A percentile compares a stretch with the other conserved stretches of the same genome.
Conservation (phyloP, 2,329 filamentous ascomycete genomes). For the Aspergillus ibericus region DNA sequence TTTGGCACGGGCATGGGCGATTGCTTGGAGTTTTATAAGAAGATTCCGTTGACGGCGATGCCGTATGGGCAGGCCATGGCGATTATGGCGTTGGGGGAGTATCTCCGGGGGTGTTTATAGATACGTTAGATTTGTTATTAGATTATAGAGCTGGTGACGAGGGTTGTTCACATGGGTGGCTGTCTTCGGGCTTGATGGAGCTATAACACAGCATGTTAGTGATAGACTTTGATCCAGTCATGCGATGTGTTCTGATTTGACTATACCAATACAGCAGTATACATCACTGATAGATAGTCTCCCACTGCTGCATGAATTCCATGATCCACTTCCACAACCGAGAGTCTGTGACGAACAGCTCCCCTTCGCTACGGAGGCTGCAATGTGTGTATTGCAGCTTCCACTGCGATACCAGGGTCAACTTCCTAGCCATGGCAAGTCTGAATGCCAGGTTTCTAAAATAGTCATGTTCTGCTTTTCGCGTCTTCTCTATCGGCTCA, state of each 20-base stretch:
- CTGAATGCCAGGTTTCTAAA: neutral
- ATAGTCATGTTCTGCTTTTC: neutral
- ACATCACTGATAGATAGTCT: neutral
- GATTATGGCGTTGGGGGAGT: constrained; percentile 77
- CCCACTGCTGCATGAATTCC: neutral
- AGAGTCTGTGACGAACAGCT: neutral
- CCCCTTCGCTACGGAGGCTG: neutral
- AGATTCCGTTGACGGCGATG: constrained; percentile 76
- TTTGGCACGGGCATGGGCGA: constrained; percentile 79
- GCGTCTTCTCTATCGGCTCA: neutral
- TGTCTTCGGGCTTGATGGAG: no score
- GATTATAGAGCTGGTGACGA: no score
- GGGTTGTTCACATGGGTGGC: no score
- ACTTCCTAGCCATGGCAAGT: neutral
- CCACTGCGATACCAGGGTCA: neutral
- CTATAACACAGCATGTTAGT: no score
- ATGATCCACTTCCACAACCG: neutral
- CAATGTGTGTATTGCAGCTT: neutral
- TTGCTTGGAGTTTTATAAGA: constrained; percentile 72
- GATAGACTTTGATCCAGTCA: no score
- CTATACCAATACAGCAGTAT: no score
- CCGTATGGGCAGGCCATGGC: constrained; percentile 84
- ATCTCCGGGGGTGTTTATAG: constrained; percentile 49
- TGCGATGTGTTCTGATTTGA: no score
- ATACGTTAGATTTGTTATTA: no score